A percentile compares a stretch with the other conserved stretches of the same genome.
Conservation (phyloP, 2,329 filamentous ascomycete genomes). For the Ampelomyces quisqualis region DNA sequence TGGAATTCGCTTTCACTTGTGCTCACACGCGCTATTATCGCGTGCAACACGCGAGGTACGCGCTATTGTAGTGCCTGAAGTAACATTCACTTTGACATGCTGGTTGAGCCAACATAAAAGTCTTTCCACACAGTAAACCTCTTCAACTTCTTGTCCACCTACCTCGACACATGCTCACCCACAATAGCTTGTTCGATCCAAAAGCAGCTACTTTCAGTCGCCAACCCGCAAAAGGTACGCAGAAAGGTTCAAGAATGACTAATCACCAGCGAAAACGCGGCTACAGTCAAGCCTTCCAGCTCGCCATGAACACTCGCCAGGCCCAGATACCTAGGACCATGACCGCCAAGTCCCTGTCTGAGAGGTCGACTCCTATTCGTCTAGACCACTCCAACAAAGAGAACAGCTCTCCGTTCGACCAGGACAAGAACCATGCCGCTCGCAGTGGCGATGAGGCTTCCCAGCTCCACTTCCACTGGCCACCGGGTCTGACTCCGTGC, state of each 20-base stretch:
- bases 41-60: neutral
- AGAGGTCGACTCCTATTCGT: neutral
- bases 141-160: neutral
- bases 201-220: neutral
- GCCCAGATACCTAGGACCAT: neutral
- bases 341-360: neutral
- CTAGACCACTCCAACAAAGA: neutral
- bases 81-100: neutral
- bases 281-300: slow-evolving; percentile 20
- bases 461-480: neutral
- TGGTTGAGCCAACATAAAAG: neutral
- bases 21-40: neutral
- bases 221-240: neutral
- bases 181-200: neutral
- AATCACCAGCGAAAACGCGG: slow-evolving; percentile 16
- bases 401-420: neutral
- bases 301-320: neutral
- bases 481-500: neutral
- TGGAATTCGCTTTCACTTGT: neutral
- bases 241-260: slow-evolving; percentile 2
- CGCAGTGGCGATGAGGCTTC: neutral
- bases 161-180: neutral
- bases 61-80: neutral
- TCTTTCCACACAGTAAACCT: neutral
- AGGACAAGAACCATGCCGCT: neutral